phyloP scores from a whole-genome alignment of 495 filamentous ascomycete genomes.

The Trypethelium eluteriae region DNA sequence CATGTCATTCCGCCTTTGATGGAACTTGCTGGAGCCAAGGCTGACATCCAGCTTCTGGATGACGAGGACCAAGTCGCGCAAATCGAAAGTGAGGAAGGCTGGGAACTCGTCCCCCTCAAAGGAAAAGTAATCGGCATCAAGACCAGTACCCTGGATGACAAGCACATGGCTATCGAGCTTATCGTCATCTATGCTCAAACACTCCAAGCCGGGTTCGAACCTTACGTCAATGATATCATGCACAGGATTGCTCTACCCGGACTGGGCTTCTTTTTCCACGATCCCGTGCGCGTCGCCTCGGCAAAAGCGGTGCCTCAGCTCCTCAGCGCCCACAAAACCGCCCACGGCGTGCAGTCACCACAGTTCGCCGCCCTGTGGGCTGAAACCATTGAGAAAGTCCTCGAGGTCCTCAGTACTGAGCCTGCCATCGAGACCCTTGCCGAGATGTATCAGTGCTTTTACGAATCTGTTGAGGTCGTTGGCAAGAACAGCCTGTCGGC shows the following conservation, averaged over 20 bases:
- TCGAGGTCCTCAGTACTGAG: slow-evolving; percentile 91
- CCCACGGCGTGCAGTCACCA: slow-evolving; percentile 66
- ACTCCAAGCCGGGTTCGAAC: slow-evolving; percentile 82
- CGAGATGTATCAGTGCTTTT: slow-evolving; percentile 99
- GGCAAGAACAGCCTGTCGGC: slow-evolving; percentile 66
- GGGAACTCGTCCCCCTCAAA: slow-evolving; percentile 93
- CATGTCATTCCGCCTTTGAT: slow-evolving; percentile 93
- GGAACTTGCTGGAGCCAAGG: slow-evolving; percentile 86
- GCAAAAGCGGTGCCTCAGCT: slow-evolving; percentile 93
- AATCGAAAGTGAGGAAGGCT: slow-evolving; percentile 91
- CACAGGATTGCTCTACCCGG: slow-evolving; percentile 92
- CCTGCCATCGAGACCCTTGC: slow-evolving; percentile 93
- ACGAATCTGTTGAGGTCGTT: slow-evolving; percentile 93
- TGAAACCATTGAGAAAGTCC: slow-evolving; percentile 76
- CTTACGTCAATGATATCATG: slow-evolving; percentile 87
- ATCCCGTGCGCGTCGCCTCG: slow-evolving; percentile 90
- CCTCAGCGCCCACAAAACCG: slow-evolving; percentile 86
- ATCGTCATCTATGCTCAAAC: slow-evolving; percentile 95
- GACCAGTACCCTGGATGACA: slow-evolving; percentile 93
- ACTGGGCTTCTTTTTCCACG: slow-evolving; percentile 98
- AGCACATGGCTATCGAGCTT: slow-evolving; percentile 97
- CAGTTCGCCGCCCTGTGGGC: slow-evolving; percentile 75
- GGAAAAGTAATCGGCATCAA: slow-evolving; percentile 98
- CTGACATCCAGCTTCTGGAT: slow-evolving; percentile 93
- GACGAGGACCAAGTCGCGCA: slow-evolving; percentile 91